Percentiles rank a stretch among this genome's conserved stretches.
Conservation (phyloP, 768 basidiomycete species). For the Collybiopsis confluens region DNA sequence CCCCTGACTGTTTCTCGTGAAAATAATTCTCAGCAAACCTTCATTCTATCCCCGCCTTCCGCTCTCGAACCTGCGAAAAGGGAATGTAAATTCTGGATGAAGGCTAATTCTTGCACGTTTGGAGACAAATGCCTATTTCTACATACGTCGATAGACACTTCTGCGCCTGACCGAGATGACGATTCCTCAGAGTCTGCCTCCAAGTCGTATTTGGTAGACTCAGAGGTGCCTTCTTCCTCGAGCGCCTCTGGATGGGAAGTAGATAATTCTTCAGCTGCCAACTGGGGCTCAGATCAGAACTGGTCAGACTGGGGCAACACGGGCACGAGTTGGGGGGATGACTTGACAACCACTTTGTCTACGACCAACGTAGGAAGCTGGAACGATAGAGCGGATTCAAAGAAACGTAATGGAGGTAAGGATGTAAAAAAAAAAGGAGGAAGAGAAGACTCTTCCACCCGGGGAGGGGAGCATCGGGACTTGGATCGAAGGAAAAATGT, state of each 20-base stretch:
- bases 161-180: not conserved
- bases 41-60: too few relatives aligned
- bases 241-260: slow-evolving; percentile 14
- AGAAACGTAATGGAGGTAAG: not conserved
- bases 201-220: slow-evolving; percentile 9
- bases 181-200: slow-evolving; percentile 1
- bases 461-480: too few relatives aligned
- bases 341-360: not conserved
- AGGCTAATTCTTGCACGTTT: not conserved
- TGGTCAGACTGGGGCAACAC: not conserved
- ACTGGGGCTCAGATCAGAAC: not conserved
- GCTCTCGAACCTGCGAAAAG: not conserved
- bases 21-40: too few relatives aligned
- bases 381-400: too few relatives aligned
- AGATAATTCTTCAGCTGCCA: not conserved
- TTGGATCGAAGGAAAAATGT: too few relatives aligned
- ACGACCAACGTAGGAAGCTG: too few relatives aligned
- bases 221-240: slow-evolving; percentile 10
- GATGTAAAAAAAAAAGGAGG: not conserved
- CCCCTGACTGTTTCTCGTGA: too few relatives aligned
- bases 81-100: not conserved
- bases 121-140: not conserved
- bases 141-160: not conserved
- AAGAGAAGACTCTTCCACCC: too few relatives aligned
- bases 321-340: not conserved